phyloP scores from a whole-genome alignment of 2,329 filamentous ascomycete genomes.

The Sphaceloma murrayae region DNA sequence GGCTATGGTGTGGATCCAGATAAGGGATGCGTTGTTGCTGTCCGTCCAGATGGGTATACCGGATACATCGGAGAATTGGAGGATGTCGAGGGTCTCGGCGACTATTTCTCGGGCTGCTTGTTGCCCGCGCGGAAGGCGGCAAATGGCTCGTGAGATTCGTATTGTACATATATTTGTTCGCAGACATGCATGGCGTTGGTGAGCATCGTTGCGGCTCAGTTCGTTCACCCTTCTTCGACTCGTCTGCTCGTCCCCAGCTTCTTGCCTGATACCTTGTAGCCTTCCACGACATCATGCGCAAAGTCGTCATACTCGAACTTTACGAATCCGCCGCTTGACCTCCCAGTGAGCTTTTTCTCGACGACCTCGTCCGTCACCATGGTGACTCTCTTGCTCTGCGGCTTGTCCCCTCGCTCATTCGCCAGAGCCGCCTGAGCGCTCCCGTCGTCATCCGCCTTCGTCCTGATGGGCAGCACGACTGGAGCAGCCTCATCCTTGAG shows the following conservation, averaged over 20 bases:
- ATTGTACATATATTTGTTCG: not conserved
- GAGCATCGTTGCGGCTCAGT: not conserved
- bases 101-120: slow-evolving; percentile 17
- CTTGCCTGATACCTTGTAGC: slow-evolving; percentile 6
- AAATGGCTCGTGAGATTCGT: not conserved
- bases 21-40: slow-evolving; percentile 46
- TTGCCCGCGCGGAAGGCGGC: slow-evolving; percentile 1
- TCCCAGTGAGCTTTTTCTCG: slow-evolving; percentile 5
- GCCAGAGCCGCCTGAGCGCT: not conserved
- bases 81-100: slow-evolving; percentile 19
- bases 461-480: slow-evolving; percentile 3
- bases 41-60: slow-evolving; percentile 58
- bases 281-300: slow-evolving; percentile 12
- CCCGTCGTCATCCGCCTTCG: not conserved
- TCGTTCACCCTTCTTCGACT: not conserved
- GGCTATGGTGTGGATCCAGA: slow-evolving; percentile 49
- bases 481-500: slow-evolving; percentile 5
- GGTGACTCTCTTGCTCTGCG: slow-evolving; percentile 1
- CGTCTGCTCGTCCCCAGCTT: not conserved
- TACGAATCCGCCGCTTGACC: not conserved
- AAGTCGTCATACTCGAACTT: slow-evolving; percentile 6
- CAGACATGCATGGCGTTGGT: not conserved
- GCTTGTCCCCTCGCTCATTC: slow-evolving; percentile 3
- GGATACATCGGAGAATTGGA: slow-evolving; percentile 35
- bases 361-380: slow-evolving; percentile 14